Evolutionary conservation across 345 rosid species (phyloP).

Genomic region (Pistacia atlantica): DNA sequence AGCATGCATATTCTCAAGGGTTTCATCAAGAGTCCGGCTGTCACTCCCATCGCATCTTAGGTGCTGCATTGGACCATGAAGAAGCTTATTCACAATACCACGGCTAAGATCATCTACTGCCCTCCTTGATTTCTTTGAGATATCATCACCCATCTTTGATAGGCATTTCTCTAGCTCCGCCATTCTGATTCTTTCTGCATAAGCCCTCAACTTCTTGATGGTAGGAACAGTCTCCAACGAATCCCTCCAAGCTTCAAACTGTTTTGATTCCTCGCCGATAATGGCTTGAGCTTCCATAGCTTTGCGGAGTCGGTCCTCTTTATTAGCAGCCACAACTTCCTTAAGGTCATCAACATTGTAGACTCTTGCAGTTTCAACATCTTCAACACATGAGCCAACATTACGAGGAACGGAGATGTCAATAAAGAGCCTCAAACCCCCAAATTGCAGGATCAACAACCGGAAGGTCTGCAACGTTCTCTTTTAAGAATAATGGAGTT

Average conservation of each 20-base stretch:
- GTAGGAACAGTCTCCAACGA: slow-evolving; percentile 95
- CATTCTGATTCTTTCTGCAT: slow-evolving; percentile 84
- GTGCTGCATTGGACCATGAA: slow-evolving; percentile 99
- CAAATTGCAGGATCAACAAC: slow-evolving; percentile 51
- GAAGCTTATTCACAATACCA: slow-evolving; percentile 90
- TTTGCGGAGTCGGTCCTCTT: slow-evolving; percentile 87
- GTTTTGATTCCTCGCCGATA: slow-evolving; percentile 74
- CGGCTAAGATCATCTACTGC: slow-evolving; percentile 93
- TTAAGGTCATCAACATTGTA: slow-evolving; percentile 95
- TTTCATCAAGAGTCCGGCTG: slow-evolving; percentile 73
- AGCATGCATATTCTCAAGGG: slow-evolving; percentile 98
- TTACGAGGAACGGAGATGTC: slow-evolving; percentile 95
- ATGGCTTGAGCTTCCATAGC: slow-evolving; percentile 96
- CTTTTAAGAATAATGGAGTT: slow-evolving; percentile 70
- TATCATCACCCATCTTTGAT: slow-evolving; percentile 89
- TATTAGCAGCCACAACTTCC: slow-evolving; percentile 99
- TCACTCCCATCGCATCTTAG: slow-evolving; percentile 91
- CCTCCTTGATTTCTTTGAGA: slow-evolving; percentile 79
- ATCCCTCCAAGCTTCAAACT: slow-evolving; percentile 95
- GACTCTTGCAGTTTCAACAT: slow-evolving; percentile 55
- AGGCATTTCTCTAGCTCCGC: slow-evolving; percentile 89
- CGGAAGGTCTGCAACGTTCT: slow-evolving; percentile 62
- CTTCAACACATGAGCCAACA: slow-evolving; percentile 75
- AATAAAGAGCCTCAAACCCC: slow-evolving; percentile 70
- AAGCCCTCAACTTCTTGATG: slow-evolving; percentile 90